Evolutionary conservation across 345 rosid genomes (phyloP).

Genomic region (Eucalyptus virginea): DNA sequence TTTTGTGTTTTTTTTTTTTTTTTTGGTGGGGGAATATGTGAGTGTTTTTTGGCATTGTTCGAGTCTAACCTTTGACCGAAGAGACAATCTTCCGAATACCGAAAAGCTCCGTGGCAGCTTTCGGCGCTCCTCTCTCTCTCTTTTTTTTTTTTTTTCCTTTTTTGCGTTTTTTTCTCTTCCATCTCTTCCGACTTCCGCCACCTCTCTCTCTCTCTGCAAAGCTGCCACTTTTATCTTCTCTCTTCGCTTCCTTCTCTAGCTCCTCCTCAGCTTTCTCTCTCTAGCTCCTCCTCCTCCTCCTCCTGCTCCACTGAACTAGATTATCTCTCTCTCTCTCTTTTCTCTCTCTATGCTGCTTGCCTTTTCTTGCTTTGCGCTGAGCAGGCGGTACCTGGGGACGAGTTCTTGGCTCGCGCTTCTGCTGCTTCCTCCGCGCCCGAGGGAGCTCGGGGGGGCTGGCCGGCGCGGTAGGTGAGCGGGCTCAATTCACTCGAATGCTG

Average conservation of each 20-base stretch:
- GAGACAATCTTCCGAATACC: background rate
- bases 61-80: background rate
- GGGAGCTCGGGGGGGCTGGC: background rate
- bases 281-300: background rate
- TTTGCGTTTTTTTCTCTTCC: background rate
- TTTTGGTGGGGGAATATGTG: rapidly evolving
- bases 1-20: background rate
- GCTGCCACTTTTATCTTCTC: background rate
- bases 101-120: background rate
- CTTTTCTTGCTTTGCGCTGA: background rate
- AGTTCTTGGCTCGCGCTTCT: background rate
- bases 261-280: background rate
- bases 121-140: background rate
- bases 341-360: background rate
- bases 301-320: background rate
- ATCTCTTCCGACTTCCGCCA: background rate
- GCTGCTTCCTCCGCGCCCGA: background rate
- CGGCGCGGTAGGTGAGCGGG: background rate
- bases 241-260: background rate
- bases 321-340: background rate
- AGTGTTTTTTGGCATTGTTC: background rate
- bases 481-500: background rate
- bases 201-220: background rate
- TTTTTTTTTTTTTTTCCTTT: rapidly evolving
- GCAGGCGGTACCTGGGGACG: background rate